A percentile compares a stretch with the other conserved stretches of the same genome.
Evolutionary conservation across 805 yeast species (phyloP).

Genomic region (Candida ascalaphidarum): DNA sequence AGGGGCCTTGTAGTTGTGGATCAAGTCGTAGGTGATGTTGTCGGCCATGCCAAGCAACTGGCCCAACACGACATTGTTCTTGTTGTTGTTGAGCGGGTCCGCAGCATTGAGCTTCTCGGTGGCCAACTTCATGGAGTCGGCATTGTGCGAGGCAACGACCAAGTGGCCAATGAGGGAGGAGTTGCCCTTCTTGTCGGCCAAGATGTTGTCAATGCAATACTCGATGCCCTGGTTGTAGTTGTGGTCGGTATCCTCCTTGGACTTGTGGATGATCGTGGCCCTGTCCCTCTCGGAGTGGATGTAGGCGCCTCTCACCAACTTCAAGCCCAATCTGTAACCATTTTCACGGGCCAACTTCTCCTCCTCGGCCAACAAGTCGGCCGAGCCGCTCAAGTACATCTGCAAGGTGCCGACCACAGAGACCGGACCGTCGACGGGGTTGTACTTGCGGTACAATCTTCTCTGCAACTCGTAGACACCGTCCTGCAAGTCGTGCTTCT

Average conservation of each 20-base stretch:
- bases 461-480: constrained; percentile 91
- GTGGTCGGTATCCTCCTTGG: constrained; percentile 73
- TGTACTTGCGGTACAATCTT: constrained; percentile 64
- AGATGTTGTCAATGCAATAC: constrained; percentile 51
- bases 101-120: constrained; percentile 39
- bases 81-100: constrained; percentile 9
- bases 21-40: constrained; percentile 69
- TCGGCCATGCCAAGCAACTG: constrained; percentile 96
- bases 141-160: constrained; percentile 88
- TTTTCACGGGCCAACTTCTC: constrained; percentile 52
- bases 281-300: constrained; percentile 82
- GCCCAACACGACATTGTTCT: constrained; percentile 70
- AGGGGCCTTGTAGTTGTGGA: constrained; percentile 51
- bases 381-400: constrained; percentile 75
- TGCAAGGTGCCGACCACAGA: constrained; percentile 88
- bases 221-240: constrained; percentile 68
- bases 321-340: constrained; percentile 71
- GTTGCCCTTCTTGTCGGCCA: constrained; percentile 28
- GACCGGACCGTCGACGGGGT: constrained; percentile 47
- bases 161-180: constrained; percentile 59
- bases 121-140: constrained; percentile 65
- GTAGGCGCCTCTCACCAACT: constrained; percentile 93
- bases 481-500: constrained; percentile 76
- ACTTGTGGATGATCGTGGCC: constrained; percentile 53
- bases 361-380: constrained; percentile 54